Base-by-base conservation (phyloP, 495 filamentous ascomycete genomes). In the Xylaria telfairii region DNA sequence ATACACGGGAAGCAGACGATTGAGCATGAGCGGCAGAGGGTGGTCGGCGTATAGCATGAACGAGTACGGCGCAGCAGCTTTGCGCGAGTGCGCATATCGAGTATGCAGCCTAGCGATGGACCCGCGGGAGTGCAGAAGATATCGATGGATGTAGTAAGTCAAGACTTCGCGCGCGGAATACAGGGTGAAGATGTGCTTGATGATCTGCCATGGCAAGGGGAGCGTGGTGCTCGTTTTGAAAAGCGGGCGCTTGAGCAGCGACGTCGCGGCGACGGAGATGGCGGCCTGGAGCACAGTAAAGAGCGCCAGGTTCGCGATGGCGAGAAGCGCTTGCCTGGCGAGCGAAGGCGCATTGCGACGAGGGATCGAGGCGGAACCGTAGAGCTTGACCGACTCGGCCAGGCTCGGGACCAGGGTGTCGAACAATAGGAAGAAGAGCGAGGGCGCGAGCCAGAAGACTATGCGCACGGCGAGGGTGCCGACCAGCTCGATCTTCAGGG, bases 111-210 rank as follows among this genome's bases (percentile, higher is more conserved):
- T 67, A 37, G 77, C 71, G 24, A 80, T 15, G 2, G 60, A 53
- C 6, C 72, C 72, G 0, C 72, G 59, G 5, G 75, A 72, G 80
- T 97, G 94, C 0, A 97, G 84, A 49, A 88, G 67, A 73, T 86
- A 90, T 61, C 92, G 90, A 81, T 96, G 93, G 74, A 93, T 83
- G 70, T 86, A 83, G 79, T 97, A 97, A 15, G 91, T 83, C 0
- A 81, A 77, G 5, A 85, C 81, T 69, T 95, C 92, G 41, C 87
- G 75, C 3, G 77, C 79, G 24, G 87, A 74, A 34, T 89, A 83
- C 10, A 96, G 74, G 0, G 85, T 65, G n/a, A 89, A 79, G 76
- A 97, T 91, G 69, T 92, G 82, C 30, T 93, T 81, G 19, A 87
- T 79, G 70, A 93, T 82, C 51, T 84, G 81, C 83, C 83, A 85